Base-by-base conservation (phyloP, 2,329 filamentous ascomycete genomes). In the Sarocladium oryzae region DNA sequence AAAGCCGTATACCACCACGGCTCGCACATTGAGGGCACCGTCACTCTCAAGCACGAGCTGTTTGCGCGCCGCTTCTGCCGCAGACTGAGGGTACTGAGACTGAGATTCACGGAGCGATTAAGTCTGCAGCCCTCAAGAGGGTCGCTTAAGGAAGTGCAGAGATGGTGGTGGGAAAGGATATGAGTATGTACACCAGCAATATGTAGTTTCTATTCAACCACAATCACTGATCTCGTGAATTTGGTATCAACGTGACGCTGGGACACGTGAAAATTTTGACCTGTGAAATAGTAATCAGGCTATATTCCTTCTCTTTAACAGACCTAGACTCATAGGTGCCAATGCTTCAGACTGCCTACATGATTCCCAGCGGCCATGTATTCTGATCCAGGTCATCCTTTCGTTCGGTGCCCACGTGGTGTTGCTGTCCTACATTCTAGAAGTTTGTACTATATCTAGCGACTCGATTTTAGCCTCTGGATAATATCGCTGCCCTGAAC, bases 1-100 rank as follows among this genome's bases (percentile, higher is more conserved):
- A 76, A 75, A 62, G 71, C 69, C n/a, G 73, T 78, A 1, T 78
- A 78, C 56, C 75, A 78, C 59, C 70, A 74, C 5, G 76, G 75
- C 9, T 77, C 73, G 9, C 76, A 78, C 52, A 78, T 78, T 75
- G 75, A 78, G 61, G 75, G 75, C 2, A 78, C 74, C 2, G 73
- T 77, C 2, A 71, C 71, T 3, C 56, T 78, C 20, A 78, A 78
- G 63, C 74, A 77, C 53, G 74, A 73, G 13, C 61, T 2, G 73
- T 77, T 2, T 62, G 74, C n/a, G 74, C 73, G 7, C 72, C 71
- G 21, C 54, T 76, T n/a, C 49, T 75, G 54, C 74, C 71, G 6
- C 56, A 74, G 9, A 61, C 63, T 4, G 64, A 71, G 41, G 70
- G 69, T 11, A 71, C 70, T 6, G 71, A 70, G 53, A 54, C 63